These are phyloP conservation scores for Diaporthe helianthi DNA, from an alignment of 2,329 filamentous ascomycete species.

Conservation along the genomic window DNA sequence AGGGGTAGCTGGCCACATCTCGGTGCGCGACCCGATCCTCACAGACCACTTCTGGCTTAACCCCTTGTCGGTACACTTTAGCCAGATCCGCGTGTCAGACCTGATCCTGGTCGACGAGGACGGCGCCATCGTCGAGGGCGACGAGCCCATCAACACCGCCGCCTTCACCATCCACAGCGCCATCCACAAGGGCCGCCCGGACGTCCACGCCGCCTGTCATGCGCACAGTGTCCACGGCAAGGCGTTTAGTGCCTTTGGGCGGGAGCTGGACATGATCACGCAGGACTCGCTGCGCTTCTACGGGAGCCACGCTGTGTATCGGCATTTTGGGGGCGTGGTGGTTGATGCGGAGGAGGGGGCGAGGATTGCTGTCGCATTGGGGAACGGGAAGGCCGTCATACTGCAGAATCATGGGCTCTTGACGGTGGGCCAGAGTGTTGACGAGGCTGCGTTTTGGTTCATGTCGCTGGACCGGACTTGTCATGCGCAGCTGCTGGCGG, in stretches of 20 bases:
- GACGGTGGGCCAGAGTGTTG: constrained; percentile 73
- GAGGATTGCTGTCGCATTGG: constrained; percentile 68
- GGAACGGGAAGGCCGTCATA: constrained; percentile 66
- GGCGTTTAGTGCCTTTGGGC: constrained; percentile 70
- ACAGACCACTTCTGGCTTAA: constrained; percentile 48
- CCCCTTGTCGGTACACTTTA: constrained; percentile 71
- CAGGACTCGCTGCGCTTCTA: constrained; percentile 71
- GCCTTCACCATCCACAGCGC: constrained; percentile 75
- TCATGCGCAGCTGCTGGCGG: constrained; percentile 66
- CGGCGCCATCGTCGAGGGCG: constrained; percentile 70
- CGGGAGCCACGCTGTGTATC: constrained; percentile 69
- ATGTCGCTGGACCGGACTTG: constrained; percentile 72
- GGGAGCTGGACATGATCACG: constrained; percentile 71
- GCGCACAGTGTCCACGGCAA: constrained; percentile 70
- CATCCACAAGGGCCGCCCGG: constrained; percentile 68
- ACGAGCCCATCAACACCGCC: constrained; percentile 70
- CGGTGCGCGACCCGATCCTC: constrained; percentile 36
- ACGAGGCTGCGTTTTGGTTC: constrained; percentile 76
- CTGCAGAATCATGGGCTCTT: constrained; percentile 75
- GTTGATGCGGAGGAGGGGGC: constrained; percentile 69
- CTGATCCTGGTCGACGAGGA: constrained; percentile 69
- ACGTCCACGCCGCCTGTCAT: constrained; percentile 73
- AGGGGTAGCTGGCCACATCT: constrained; percentile 68
- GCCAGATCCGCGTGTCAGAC: constrained; percentile 68
- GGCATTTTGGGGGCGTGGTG: constrained; percentile 58